Base-by-base conservation (phyloP, 2,329 filamentous ascomycete genomes). In the Ophiostoma himal-ulmi region DNA sequence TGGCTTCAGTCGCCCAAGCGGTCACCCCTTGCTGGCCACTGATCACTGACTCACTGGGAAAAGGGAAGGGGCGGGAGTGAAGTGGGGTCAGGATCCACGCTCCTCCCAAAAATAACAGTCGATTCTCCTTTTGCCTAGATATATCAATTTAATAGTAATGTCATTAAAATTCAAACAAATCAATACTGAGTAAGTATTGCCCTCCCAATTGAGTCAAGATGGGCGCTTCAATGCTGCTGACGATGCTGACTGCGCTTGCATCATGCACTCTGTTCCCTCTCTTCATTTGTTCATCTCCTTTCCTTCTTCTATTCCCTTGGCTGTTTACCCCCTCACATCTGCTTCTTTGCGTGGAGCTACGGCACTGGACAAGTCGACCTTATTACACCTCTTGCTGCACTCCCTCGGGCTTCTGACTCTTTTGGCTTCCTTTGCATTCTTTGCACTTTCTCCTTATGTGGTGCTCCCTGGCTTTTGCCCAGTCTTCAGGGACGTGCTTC, bases 31-130 rank as follows among this genome's bases (percentile, higher is more conserved):
- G 13, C 52, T 57, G 52, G n/a, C n/a, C 52, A 57, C 60, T 36
- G 54, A 6, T 26, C 57, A 20, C 57, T 62, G 52, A 64, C 14
- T 36, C 62, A 65, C 52, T 22, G 52, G 26, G 52, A 14, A 14
- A 44, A 67, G 20, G 62, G 37, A 39, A 20, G 62, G 62, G 62
- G 62, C 62, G 20, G 62, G 36, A 65, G 34, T 22, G 36, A 36
- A 65, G 62, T 41, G 62, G 36, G 10, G 36, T 5, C 11, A 65
- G 36, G 17, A 64, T 37, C 60, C 60, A 26, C 22, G 52, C 52
- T 22, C 52, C 52, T 26, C 7, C 7, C 7, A 48, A 20, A 48
- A n/a, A 5, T 20, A 20, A 20, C 17, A 20, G 44, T 48, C 14
- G 14, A 48, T 8, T 7, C 8, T 5, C 44, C 20, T 20, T 8